Base-by-base conservation (phyloP, 495 filamentous ascomycete species). In the Aspergillus sclerotiicarbonarius region DNA sequence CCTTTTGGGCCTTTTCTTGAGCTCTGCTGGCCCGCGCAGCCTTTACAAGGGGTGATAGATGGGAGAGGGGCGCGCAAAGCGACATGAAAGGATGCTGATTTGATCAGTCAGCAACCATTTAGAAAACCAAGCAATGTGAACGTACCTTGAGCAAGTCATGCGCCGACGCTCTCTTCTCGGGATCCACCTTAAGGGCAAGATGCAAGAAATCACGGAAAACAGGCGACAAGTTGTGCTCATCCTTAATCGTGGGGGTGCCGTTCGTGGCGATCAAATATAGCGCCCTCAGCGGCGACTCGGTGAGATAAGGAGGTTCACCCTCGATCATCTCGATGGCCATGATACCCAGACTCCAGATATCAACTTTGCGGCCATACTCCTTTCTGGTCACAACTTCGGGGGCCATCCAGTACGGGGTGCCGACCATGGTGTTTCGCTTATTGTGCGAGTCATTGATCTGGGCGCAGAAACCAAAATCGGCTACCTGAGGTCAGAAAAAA, bases 321-420 rank as follows among this genome's bases (percentile, higher is more conserved):
- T 98, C 94, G 59, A 98, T 96, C 94, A 98, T 98, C 71, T 98
- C 94, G 63, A 98, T 98, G n/a, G 94, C 91, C 94, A 98, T 98
- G 72, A 98, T 98, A 54, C 94, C 94, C 50, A 98, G 74, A 67
- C 89, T 94, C 94, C 94, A 98, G 63, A 98, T 98, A 68, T 98
- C 94, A 51, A 98, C 92, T 69, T 98, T 98, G 49, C 94, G 88
- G 60, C 94, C 95, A 71, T 98, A 98, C 70, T 98, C 94, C 69
- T 98, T 98, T 16, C 92, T 80, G 5, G 92, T 98, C 9, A 98
- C 94, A 18, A 98, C 92, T 71, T 98, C 94, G 4, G 94, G 94
- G 4, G 94, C 94, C 94, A 98, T 98, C 94, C 94, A 98, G 70
- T 98, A 98, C 2, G 94, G 94, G 19, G 94, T 98, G 20, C 94